Percentiles rank a stretch among this genome's conserved stretches.
Evolutionary conservation across 106 monocot species (phyloP).

Genomic region (Chionographis japonica): DNA sequence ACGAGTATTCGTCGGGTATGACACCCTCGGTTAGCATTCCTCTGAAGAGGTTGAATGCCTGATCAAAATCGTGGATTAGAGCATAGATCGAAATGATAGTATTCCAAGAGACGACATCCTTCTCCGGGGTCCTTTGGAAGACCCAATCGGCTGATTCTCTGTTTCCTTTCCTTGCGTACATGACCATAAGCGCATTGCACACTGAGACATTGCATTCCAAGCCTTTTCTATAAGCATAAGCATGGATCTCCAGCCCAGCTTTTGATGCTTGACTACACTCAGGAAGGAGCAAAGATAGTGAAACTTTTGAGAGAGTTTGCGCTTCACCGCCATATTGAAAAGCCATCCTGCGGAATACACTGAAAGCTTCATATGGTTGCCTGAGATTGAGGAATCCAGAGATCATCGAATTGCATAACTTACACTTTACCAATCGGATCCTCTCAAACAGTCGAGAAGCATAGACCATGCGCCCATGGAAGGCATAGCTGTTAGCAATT

Average conservation of each 20-base stretch:
- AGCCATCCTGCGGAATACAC: constrained; percentile 46
- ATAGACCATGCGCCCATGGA: constrained; percentile 24
- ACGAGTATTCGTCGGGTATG: constrained; percentile 64
- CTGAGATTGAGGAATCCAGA: constrained; percentile 42
- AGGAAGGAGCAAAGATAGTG: constrained; percentile 51
- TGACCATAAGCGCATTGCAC: constrained; percentile 69
- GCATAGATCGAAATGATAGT: constrained; percentile 50
- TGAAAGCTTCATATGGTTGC: constrained; percentile 29
- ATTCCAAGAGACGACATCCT: constrained; percentile 71
- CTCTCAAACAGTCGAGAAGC: constrained; percentile 34
- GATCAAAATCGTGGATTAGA: constrained; percentile 25
- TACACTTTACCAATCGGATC: constrained; percentile 23
- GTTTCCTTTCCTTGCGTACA: constrained; percentile 55
- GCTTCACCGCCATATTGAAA: constrained; percentile 15
- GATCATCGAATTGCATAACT: constrained; percentile 56
- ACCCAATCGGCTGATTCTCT: constrained; percentile 24
- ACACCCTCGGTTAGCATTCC: constrained; percentile 38
- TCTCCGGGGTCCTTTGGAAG: constrained; percentile 40
- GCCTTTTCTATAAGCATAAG: constrained; percentile 50
- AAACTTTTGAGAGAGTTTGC: constrained; percentile 37
- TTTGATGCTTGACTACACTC: constrained; percentile 25
- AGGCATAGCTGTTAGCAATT: constrained; percentile 39
- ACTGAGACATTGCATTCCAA: constrained; percentile 50
- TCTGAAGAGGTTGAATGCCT: constrained; percentile 42
- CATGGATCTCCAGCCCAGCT: constrained; percentile 74